These are phyloP conservation scores for Fagus sylvatica DNA, from an alignment of 306 rosid species.

Conservation along the genomic window DNA sequence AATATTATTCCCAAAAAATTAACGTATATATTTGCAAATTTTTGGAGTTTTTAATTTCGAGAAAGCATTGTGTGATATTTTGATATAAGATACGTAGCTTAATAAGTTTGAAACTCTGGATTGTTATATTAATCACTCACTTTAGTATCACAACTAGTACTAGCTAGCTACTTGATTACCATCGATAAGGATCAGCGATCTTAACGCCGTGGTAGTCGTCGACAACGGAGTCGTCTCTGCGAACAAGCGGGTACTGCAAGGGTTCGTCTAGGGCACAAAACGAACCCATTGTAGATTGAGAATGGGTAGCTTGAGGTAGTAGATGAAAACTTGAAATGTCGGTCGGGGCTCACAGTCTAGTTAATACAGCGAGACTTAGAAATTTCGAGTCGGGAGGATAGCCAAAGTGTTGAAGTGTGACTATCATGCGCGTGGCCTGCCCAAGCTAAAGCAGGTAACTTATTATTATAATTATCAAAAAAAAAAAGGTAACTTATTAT, in stretches of 20 bases:
- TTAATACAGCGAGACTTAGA: slow-evolving; percentile 3
- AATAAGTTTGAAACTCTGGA: too few relatives aligned
- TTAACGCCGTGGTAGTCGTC: slow-evolving; percentile 72
- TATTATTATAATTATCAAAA: too few relatives aligned
- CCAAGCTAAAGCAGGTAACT: not conserved
- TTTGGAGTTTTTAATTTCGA: too few relatives aligned
- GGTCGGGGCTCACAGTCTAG: not conserved
- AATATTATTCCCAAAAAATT: not conserved
- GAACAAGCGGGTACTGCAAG: slow-evolving; percentile 59
- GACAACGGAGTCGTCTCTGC: slow-evolving; percentile 66
- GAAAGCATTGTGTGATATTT: too few relatives aligned
- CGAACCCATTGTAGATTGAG: slow-evolving; percentile 51
- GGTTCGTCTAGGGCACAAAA: slow-evolving; percentile 32
- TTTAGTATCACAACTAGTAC: too few relatives aligned
- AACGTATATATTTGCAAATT: not conserved
- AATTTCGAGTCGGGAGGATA: not conserved
- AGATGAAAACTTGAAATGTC: slow-evolving; percentile 20
- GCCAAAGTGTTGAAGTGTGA: not conserved
- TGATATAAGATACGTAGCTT: too few relatives aligned
- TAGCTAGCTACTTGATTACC: slow-evolving; percentile 38
- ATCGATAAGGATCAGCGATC: slow-evolving; percentile 75
- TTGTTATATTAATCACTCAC: too few relatives aligned
- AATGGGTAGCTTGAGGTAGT: not conserved
- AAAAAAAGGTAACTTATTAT: too few relatives aligned
- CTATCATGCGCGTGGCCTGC: slow-evolving; percentile 23